These are phyloP conservation scores for Colletotrichum tofieldiae DNA, from an alignment of 2,329 filamentous ascomycete species.

Conservation along the genomic window DNA sequence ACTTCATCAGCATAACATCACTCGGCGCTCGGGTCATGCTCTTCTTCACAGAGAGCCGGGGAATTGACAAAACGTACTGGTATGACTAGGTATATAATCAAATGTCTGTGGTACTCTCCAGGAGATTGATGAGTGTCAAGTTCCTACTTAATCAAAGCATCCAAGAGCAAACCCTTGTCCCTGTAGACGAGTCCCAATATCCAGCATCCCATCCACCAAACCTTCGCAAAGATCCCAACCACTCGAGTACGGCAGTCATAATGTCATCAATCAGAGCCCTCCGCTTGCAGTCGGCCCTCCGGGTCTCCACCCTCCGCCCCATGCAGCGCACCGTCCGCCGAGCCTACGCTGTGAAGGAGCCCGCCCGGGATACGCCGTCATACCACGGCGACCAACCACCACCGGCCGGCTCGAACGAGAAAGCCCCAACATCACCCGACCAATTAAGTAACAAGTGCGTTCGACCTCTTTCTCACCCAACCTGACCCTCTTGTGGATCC, in stretches of 20 bases:
- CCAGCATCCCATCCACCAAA: neutral
- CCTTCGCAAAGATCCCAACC: neutral
- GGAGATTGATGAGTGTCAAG: neutral
- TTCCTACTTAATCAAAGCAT: neutral
- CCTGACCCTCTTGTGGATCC: neutral
- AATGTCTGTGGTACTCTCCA: neutral
- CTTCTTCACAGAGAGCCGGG: neutral
- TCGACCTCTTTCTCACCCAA: no score
- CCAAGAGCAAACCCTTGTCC: neutral
- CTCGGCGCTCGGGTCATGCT: neutral
- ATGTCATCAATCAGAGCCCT: constrained; percentile 21
- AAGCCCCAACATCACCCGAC: constrained; percentile 5
- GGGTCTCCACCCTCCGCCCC: neutral
- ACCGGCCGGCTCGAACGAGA: constrained; percentile 8
- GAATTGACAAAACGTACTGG: neutral
- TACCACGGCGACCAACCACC: constrained; percentile 8
- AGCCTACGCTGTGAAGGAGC: neutral
- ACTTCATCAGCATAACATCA: constrained; percentile 14
- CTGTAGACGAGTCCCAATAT: neutral
- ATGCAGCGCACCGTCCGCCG: neutral
- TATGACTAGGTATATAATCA: neutral
- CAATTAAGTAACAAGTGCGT: constrained; percentile 18
- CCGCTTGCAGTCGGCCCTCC: constrained; percentile 4
- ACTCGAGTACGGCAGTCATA: neutral
- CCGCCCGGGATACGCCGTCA: neutral